These are phyloP conservation scores for Saksenaea vasiformis DNA, from an alignment of 371 early-diverging fungal species.

Conservation along the genomic window DNA sequence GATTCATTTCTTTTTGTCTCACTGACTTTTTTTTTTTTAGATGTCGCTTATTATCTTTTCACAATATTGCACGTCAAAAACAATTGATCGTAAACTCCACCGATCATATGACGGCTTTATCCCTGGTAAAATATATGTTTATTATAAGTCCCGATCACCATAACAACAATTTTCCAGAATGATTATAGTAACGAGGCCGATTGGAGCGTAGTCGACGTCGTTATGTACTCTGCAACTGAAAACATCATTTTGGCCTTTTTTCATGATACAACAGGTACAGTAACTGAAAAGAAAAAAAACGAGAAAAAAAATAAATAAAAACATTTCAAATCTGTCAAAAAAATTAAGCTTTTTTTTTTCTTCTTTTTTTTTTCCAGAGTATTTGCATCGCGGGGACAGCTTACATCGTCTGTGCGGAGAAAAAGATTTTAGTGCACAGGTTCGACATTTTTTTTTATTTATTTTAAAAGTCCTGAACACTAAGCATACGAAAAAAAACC, in stretches of 20 bases:
- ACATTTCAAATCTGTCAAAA: not conserved
- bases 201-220: constrained; percentile 56
- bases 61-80: constrained; percentile 4
- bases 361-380: not conserved
- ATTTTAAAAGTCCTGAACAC: not conserved
- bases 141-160: not conserved
- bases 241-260: constrained; percentile 57
- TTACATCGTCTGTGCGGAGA: constrained; percentile 6
- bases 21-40: not conserved
- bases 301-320: not conserved
- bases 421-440: constrained; percentile 1
- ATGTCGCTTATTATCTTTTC: constrained; percentile 13
- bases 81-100: not conserved
- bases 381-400: constrained; percentile 1
- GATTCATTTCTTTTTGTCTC: too few relatives aligned
- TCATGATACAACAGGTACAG: constrained; percentile 25
- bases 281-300: not conserved
- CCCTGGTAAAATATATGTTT: not conserved
- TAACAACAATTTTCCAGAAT: not conserved
- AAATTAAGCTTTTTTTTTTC: not conserved
- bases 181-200: constrained; percentile 16
- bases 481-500: not conserved
- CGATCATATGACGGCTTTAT: not conserved
- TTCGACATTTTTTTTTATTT: not conserved
- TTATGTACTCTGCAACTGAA: constrained; percentile 58